phyloP scores from a whole-genome alignment of 2,329 filamentous ascomycete species.

The Blumeria graminis region DNA sequence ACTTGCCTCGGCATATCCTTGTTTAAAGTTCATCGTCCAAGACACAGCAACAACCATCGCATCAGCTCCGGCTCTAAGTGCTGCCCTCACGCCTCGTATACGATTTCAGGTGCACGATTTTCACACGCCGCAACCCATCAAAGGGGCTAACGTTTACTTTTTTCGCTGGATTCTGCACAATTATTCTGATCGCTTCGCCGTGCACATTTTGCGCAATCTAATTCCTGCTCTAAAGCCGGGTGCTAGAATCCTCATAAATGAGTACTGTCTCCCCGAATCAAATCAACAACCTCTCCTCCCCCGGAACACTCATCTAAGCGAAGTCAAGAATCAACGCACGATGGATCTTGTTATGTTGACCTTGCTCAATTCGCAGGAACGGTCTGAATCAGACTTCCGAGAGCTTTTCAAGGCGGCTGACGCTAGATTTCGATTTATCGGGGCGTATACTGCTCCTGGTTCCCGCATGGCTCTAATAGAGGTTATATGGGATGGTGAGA shows the following conservation, averaged over 20 bases:
- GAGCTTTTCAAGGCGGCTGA: slow-evolving; percentile 21
- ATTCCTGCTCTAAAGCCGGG: slow-evolving; percentile 30
- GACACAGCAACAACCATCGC: slow-evolving; percentile 24
- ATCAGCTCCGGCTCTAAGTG: slow-evolving; percentile 22
- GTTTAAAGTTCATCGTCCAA: slow-evolving; percentile 30
- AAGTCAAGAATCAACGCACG: slow-evolving; percentile 22
- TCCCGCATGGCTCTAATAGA: slow-evolving; percentile 26
- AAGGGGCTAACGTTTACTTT: slow-evolving; percentile 31
- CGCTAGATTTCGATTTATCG: slow-evolving; percentile 21
- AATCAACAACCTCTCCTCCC: slow-evolving; percentile 18
- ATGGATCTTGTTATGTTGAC: slow-evolving; percentile 30
- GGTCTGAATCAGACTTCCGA: slow-evolving; percentile 22
- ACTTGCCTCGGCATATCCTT: slow-evolving; percentile 24
- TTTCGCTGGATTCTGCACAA: slow-evolving; percentile 38
- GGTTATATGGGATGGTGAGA: slow-evolving; percentile 20
- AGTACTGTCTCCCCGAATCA: slow-evolving; percentile 20
- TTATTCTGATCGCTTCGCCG: slow-evolving; percentile 28
- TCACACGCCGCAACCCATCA: slow-evolving; percentile 28
- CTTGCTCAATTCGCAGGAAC: slow-evolving; percentile 26
- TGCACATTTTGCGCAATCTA: slow-evolving; percentile 24
- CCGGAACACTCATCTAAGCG: slow-evolving; percentile 5
- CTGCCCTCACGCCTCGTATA: slow-evolving; percentile 18
- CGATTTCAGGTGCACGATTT: slow-evolving; percentile 27
- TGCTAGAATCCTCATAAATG: slow-evolving; percentile 20
- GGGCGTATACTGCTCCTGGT: slow-evolving; percentile 18